Evolutionary conservation across 139 green algal genomes (phyloP), one percentile per base, ranked within the genome.

Genomic region (Chlamydomonas applanata): DNA sequence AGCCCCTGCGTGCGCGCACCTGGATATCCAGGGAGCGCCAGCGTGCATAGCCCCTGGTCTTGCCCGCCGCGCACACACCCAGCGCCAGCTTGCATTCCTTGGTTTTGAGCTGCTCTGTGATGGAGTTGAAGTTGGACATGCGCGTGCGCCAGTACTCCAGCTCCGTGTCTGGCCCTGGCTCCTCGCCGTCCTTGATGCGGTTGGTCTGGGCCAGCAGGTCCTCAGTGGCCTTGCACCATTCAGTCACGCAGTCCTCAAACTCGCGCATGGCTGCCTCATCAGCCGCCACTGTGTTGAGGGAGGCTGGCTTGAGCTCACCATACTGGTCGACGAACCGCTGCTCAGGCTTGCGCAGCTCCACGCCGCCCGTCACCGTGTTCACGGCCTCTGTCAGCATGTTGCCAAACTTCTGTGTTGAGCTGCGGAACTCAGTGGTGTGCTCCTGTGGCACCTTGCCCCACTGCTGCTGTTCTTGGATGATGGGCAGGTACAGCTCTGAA

Each of bases 101-200:
- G 29, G 60, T 79, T 77, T 95, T 93, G 35, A 97, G 86, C 85
- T 96, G 92, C 87, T 97, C 91, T 0, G 85, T 91, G 53, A 97
- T 78, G 22, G 79, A 85, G 77, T 94, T 93, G 74, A 98, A 89
- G 82, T 90, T 92, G 27, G 84, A 82, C 86, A 94, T 92, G 27
- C 90, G 85, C 0, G 72, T 77, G 27, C 92, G 85, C 94, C 94
- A 98, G 85, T 91, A 94, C 73, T 95, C 85, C 7, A 97, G 81
- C 90, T 98, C 94, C 25, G 88, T 91, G 75, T 95, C 88, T 13
- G 94, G 94, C 1, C 93, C 93, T 53, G 80, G 83, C 73, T 92
- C 84, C 32, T 89, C 85, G 24, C 73, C 80, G 45, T 86, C 83
- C 72, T 85, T 82, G 60, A 86, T 86, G 40, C 71, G 78, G 68